These are phyloP conservation scores for Paraglomus occultum DNA, from an alignment of 192 early-diverging fungal species.

Conservation along the genomic window DNA sequence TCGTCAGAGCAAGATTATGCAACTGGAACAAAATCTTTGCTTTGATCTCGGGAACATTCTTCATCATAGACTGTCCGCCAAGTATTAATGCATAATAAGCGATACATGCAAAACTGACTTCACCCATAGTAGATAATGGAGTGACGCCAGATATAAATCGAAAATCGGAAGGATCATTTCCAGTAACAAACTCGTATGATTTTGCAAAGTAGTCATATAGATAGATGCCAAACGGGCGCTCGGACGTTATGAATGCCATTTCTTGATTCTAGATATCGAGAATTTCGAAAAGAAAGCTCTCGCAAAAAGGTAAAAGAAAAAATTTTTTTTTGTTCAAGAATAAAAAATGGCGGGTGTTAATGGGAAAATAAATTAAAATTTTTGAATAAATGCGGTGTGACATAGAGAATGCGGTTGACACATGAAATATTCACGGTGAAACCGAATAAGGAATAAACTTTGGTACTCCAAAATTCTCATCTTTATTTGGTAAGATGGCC, in stretches of 20 bases:
- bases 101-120: conserved; percentile 49
- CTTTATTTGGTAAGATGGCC: no score
- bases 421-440: no score
- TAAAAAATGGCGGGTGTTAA: no score
- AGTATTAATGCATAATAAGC: conserved; percentile 79
- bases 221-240: conserved; percentile 57
- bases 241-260: conserved; percentile 25
- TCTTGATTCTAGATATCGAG: background rate
- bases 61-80: conserved; percentile 73
- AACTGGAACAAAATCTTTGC: conserved; percentile 69
- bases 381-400: no score
- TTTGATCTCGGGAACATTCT: conserved; percentile 62
- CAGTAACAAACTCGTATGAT: conserved; percentile 43
- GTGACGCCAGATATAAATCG: conserved; percentile 49
- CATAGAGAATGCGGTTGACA: no score
- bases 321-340: no score
- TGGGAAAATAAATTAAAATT: no score
- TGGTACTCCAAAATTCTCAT: no score
- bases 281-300: background rate
- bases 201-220: conserved; percentile 51
- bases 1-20: conserved; percentile 78
- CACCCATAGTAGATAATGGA: conserved; percentile 44
- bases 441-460: no score
- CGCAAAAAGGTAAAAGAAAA: no score
- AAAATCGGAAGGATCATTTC: conserved; percentile 45